Evolutionary conservation across 2,329 filamentous ascomycete genomes (phyloP), one percentile per base, ranked within the genome.

Genomic region (Ophiostoma perfectum): DNA sequence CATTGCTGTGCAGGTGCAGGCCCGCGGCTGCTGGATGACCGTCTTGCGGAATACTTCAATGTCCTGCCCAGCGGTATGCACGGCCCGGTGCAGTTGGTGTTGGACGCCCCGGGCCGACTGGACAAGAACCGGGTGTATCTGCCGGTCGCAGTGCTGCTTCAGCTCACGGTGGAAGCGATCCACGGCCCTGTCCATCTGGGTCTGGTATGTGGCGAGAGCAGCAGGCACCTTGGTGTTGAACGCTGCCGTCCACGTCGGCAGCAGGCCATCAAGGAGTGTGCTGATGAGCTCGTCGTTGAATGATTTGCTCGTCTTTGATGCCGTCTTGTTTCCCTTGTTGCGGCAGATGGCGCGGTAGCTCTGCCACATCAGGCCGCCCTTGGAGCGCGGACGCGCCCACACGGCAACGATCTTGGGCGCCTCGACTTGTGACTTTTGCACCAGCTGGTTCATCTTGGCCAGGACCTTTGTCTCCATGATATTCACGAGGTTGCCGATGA

Each of bases 291-390:
- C 49, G 14, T 55, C 49, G n/a, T n/a, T 55, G 18, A 55, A 55
- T 4, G 49, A 55, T 11, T 18, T 55, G 49, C 49, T 55, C 49
- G 49, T 55, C 49, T 55, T 55, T n/a, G 49, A 27, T 8, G 49
- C 49, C 45, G 18, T 38, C 64, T 39, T 49, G 36, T n/a, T 6
- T 4, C 45, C 42, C 4, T 49, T n/a, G 9, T 58, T 60, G 6
- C 36, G 36, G 49, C 65, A 67, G 14, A 49, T n/a, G 11, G 18
- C 55, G 7, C 66, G 55, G n/a, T 63, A 67, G 14, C 11, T 41
- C 41, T 62, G 58, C 42, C 42, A 44, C 12, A 36, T 7, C 6
- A 67, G 9, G 55, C 66, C 66, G 42, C 66, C 66, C 14, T 63
- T 38, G 8, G 11, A 2, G 11, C 12, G 14, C 18, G 65, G 3